A percentile compares a stretch with the other conserved stretches of the same genome.
These are phyloP conservation scores for Leucocoprinus birnbaumii DNA, from an alignment of 768 basidiomycete genomes.

Conservation along the genomic window DNA sequence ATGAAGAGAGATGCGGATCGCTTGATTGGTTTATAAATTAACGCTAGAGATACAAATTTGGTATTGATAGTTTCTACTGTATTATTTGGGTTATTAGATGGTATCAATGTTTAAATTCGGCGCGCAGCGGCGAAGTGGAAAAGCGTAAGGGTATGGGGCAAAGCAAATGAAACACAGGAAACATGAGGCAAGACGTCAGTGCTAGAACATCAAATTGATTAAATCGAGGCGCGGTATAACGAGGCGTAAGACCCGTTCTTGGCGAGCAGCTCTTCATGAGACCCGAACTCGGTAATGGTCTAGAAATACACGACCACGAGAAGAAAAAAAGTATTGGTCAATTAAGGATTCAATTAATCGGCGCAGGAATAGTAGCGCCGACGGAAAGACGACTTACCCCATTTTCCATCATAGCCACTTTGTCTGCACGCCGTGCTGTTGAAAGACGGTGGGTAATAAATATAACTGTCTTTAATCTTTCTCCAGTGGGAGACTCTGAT, in stretches of 20 bases:
- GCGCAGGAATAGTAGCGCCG: not conserved
- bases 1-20: not conserved
- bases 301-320: conserved; percentile 20
- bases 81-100: conserved; percentile 7
- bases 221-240: conserved; percentile 69
- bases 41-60: conserved; percentile 12
- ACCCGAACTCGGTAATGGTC: conserved; percentile 77
- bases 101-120: not conserved
- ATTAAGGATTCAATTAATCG: not conserved
- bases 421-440: conserved; percentile 80
- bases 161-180: not conserved
- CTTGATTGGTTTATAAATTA: conserved; percentile 2
- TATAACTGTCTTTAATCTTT: conserved; percentile 67
- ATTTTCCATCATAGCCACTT: conserved; percentile 83
- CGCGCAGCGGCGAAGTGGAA: not conserved
- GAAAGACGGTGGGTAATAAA: conserved; percentile 84
- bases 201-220: conserved; percentile 10
- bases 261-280: conserved; percentile 62
- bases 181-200: not conserved
- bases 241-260: conserved; percentile 64
- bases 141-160: not conserved
- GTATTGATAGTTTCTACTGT: conserved; percentile 7
- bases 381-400: conserved; percentile 39
- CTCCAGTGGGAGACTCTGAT: conserved; percentile 54
- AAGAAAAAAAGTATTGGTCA: not conserved